phyloP scores from a whole-genome alignment of 2,329 filamentous ascomycete genomes.

The Nemania sp. region DNA sequence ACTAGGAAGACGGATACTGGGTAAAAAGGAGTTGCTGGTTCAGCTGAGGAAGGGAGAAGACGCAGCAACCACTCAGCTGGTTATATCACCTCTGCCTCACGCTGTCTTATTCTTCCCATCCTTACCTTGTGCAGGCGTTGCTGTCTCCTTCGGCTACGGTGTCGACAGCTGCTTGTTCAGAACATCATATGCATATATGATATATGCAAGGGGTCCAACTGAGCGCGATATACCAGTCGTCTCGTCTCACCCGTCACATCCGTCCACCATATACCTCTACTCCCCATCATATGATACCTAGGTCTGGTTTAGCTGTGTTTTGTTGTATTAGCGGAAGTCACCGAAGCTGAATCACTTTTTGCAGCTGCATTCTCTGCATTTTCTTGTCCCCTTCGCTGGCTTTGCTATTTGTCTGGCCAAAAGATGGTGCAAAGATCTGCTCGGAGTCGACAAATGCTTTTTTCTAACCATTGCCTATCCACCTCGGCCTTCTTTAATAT shows the following conservation, averaged over 20 bases:
- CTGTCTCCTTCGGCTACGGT: conserved; percentile 9
- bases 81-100: not conserved
- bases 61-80: conserved; percentile 8
- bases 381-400: not conserved
- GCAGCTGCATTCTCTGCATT: not conserved
- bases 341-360: not conserved
- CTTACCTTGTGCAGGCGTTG: conserved; percentile 9
- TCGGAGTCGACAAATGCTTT: not conserved
- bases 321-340: not conserved
- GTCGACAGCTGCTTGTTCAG: not conserved
- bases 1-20: not conserved
- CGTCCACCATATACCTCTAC: not conserved
- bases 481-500: not conserved
- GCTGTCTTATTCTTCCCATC: not conserved
- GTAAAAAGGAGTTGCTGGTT: conserved; percentile 1
- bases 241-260: not conserved
- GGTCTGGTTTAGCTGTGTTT: not conserved
- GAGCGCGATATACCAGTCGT: not conserved
- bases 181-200: not conserved
- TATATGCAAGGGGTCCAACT: not conserved
- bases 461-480: not conserved
- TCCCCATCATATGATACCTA: not conserved
- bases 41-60: conserved; percentile 18
- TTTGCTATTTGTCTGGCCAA: not conserved
- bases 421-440: not conserved